Conservation (phyloP, 441 rosid species). For the Pelargonium fulgidum region DNA sequence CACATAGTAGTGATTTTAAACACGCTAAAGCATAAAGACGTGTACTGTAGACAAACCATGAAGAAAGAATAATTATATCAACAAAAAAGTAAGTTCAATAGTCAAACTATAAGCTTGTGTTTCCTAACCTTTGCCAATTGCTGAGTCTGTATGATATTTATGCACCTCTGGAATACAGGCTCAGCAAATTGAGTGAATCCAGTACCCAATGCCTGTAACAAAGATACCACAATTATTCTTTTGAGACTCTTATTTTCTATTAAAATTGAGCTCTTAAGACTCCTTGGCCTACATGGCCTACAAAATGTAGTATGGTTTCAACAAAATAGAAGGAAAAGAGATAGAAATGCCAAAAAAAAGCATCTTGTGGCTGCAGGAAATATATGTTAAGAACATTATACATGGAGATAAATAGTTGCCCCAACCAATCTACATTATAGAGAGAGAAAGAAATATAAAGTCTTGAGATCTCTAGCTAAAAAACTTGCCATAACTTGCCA, state of each 20-base stretch:
- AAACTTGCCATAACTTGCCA: neutral
- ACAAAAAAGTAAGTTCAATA: neutral
- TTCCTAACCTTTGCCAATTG: slow-evolving; percentile 77
- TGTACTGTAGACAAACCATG: neutral
- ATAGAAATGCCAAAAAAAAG: neutral
- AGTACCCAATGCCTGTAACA: slow-evolving; percentile 76
- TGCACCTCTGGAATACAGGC: slow-evolving; percentile 93
- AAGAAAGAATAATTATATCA: neutral
- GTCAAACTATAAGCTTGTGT: no score
- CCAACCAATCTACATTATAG: neutral
- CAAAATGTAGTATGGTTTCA: neutral
- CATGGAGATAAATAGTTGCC: neutral
- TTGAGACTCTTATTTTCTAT: neutral
- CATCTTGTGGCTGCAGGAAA: neutral
- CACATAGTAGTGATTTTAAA: neutral
- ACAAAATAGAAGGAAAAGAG: neutral
- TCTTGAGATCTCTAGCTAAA: neutral
- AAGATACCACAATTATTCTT: slow-evolving; percentile 23
- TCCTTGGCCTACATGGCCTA: neutral
- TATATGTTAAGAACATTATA: neutral
- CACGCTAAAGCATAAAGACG: neutral
- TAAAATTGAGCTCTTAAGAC: neutral
- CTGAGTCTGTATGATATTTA: slow-evolving; percentile 68
- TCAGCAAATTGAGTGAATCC: slow-evolving; percentile 87
- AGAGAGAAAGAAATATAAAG: neutral